Evolutionary conservation across 768 basidiomycete species (phyloP), one percentile per base, ranked within the genome.

Genomic region (Hygrophorus pudorinus): DNA sequence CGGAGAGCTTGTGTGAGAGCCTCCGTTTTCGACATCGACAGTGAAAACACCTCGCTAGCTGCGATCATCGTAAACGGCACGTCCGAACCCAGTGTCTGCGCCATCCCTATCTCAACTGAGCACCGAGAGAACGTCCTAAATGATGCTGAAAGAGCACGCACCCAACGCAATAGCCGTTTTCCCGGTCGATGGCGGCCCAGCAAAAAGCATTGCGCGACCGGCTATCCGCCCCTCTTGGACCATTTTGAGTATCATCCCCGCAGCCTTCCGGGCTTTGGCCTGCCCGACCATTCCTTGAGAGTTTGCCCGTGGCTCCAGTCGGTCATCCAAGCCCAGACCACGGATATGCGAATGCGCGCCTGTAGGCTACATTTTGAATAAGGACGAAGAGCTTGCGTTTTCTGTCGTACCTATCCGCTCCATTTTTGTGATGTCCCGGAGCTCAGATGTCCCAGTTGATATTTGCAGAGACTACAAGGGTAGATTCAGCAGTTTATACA

Each of bases 1-100:
- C 94, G 74, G 65, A 99, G 89, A 0, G 93, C 91, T 60, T 98
- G 94, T 0, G 93, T 98, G 48, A 99, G 75, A 16, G 92, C 92
- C 60, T 99, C 96, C 2, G 96, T 99, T 66, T 97, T 98, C 21
- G 87, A 92, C 89, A 98, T 96, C 55, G 92, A 90, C 29, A 96
- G 73, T 35, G 93, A 97, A 69, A 94, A 98, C 47, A 99, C 93
- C 63, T 99, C 96, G 68, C 89, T 92, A 16, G 84, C 96, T 12
- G 92, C 89, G 56, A 99, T 91, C 80, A 90, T 92, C 5, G 92
- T 97, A 62, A 98, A 99, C 0, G 96, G 96, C 1, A 98, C 94
- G 55, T 97, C 96, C 8, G 83, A 55, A 0, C 96, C 96, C 16
- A 99, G 70, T 2, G 83, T 89, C 62, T 97, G 93, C 5, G 96